Base-by-base conservation (phyloP, 2,329 filamentous ascomycete genomes). In the Dryadomyces sulphureus region DNA sequence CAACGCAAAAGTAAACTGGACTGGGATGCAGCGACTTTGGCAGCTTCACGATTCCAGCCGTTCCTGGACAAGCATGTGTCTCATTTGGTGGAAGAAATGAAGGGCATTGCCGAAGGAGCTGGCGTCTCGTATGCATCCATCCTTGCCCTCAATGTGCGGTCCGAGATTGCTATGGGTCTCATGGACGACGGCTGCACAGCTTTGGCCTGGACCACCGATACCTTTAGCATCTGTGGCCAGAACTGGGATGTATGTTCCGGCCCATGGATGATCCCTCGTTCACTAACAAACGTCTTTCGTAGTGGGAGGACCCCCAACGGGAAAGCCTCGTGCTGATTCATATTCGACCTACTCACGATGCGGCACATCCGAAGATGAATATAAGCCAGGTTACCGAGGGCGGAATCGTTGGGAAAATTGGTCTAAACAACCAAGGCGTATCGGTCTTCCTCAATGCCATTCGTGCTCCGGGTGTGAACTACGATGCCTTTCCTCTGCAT, bases 391-490 rank as follows among this genome's bases (percentile, higher is more conserved):
- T 79, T 20, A 79, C 75, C 0, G 76, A 79, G 43, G 66, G 69
- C 0, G 75, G 76, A 14, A 67, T 79, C 20, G 69, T 82, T 30
- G 77, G 76, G 14, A 83, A 83, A 57, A 80, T 82, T 20, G 79
- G 79, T 0, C 64, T 81, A 52, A 83, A 83, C 54, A 63, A 61
- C 16, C 54, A 57, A 0, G 75, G 77, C 0, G 73, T 82, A 0
- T 77, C 75, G 0, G 69, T 71, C 0, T 72, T 70, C 38, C 62
- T 81, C 8, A 82, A 82, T 49, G 79, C 77, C 0, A 77, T 82
- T 49, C 66, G 68, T 35, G 73, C 73, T 4, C 64, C 66, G 2
- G 75, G 75, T 1, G 67, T 79, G 41, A 65, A 76, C 53, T 53
- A 59, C 2, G 57, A 59, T 1, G 68, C 66, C 8, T 53, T 81